Evolutionary conservation across 306 rosid species (phyloP), one percentile per base, ranked within the genome.

Genomic region (Vigna nakashimae): DNA sequence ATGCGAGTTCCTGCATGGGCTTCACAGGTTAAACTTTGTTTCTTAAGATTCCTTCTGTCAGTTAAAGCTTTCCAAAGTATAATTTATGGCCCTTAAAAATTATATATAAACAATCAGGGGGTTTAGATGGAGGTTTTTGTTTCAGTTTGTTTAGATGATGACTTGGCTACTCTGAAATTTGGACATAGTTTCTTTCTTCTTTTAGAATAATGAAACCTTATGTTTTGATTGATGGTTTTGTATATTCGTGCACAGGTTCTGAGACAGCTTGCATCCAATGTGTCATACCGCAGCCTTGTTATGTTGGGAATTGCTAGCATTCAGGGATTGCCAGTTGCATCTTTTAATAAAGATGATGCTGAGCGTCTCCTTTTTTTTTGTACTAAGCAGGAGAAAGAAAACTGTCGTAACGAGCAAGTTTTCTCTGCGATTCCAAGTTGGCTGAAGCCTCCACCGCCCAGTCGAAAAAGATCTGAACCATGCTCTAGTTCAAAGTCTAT

Each of bases 1-100:
- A 82, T 95, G 92, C 87, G 79, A 82, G 92, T 95, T 79, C 98
- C 98, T 71, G 82, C 86, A 52, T 95, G 98, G 98, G 98, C 93
- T 62, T 89, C 95, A 65, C 97, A 92, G 97, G 98, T 94, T 59
- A 55, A 69, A 9, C 69, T 22, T 59, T 80, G 73, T 60, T 65
- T 75, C 52, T 79, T 70, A 42, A 50, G 63, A 43, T 77, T 73
- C 40, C 51, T 70, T 74, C 49, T 73, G 67, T 77, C 70, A 26
- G 59, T 53, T 80, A 9, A 71, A 36, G 22, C 60, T 64, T 43
- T 76, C 7, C 45, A 55, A 70, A 28, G 18, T 26, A 20, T 62
- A 17, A 28, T 28, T 38, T 9, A 6, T 16, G 49, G 22, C 16
- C 22, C 30, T 24, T 46, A 56, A 62, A 74, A 69, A n/a, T n/a